Conservation (phyloP, 805 yeast species). For the Wickerhamomyces rabaulensis region DNA sequence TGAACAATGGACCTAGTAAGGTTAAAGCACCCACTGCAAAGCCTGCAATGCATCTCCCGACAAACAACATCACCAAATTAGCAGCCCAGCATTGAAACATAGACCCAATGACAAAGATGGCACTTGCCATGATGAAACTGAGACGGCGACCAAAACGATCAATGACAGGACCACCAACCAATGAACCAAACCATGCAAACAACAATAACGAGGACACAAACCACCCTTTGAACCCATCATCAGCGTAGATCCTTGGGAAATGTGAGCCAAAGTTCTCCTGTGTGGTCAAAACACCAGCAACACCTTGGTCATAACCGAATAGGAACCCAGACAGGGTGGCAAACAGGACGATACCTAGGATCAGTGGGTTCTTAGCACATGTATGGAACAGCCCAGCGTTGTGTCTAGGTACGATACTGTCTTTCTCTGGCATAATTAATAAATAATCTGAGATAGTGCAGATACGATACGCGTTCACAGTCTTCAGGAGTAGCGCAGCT, state of each 20-base stretch:
- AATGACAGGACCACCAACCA: constrained; percentile 35
- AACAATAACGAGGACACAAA: constrained; percentile 4
- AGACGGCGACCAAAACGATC: constrained; percentile 33
- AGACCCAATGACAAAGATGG: constrained; percentile 36
- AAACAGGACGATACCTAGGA: constrained; percentile 2
- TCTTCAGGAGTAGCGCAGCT: too few relatives aligned
- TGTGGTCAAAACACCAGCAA: not conserved
- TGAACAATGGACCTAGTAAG: constrained; percentile 40
- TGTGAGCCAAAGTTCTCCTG: constrained; percentile 5
- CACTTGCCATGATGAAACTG: constrained; percentile 33
- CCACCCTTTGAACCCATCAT: constrained; percentile 7
- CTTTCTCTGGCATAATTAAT: not conserved
- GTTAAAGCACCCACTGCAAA: constrained; percentile 46
- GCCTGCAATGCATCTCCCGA: constrained; percentile 47
- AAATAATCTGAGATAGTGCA: too few relatives aligned
- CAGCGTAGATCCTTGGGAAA: constrained; percentile 5
- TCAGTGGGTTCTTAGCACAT: constrained; percentile 3
- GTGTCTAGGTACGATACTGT: too few relatives aligned
- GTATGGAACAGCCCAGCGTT: not conserved
- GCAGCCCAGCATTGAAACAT: constrained; percentile 33
- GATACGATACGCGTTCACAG: too few relatives aligned
- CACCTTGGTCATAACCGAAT: constrained; percentile 9
- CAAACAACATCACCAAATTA: constrained; percentile 31
- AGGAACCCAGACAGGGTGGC: constrained; percentile 4
- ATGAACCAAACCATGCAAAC: constrained; percentile 40